Percentiles rank a stretch among this genome's conserved stretches.
Conservation (phyloP, 2,329 filamentous ascomycete genomes). For the Penicillium aurantiogriseum region DNA sequence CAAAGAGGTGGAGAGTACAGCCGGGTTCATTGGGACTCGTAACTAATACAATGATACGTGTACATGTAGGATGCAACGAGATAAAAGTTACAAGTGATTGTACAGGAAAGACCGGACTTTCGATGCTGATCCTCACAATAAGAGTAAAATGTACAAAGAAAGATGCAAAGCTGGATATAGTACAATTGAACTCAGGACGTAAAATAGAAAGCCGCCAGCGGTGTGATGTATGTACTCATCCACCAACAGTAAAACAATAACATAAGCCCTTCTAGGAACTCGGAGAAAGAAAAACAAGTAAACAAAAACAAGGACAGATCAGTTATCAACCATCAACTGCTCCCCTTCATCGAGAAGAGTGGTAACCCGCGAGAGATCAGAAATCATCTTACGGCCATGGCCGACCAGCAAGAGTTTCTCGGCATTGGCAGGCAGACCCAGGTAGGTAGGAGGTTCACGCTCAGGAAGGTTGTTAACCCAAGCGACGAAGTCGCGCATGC, state of each 20-base stretch:
- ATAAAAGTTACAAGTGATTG: conserved; percentile 1
- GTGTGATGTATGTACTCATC: conserved; percentile 3
- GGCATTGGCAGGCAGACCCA: conserved; percentile 90
- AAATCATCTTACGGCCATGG: conserved; percentile 79
- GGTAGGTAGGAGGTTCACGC: conserved; percentile 91
- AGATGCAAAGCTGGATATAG: conserved; percentile 6
- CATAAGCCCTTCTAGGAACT: background rate
- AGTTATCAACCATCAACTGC: conserved; percentile 72
- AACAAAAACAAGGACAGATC: conserved; percentile 15
- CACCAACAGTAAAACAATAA: background rate
- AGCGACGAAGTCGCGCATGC: conserved; percentile 77
- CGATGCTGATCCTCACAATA: background rate
- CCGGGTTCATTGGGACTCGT: background rate
- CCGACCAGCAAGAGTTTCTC: conserved; percentile 93
- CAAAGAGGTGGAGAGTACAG: background rate
- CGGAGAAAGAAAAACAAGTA: background rate
- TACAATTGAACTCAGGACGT: conserved; percentile 12
- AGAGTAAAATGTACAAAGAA: conserved; percentile 13
- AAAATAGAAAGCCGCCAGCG: conserved; percentile 10
- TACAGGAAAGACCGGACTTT: background rate
- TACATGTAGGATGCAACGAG: background rate
- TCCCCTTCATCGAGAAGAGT: conserved; percentile 92
- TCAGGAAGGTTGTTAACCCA: conserved; percentile 94
- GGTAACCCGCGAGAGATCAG: conserved; percentile 78
- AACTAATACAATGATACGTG: background rate